phyloP scores from a whole-genome alignment of 2,329 filamentous ascomycete genomes.

The Cryphonectria radicalis region DNA sequence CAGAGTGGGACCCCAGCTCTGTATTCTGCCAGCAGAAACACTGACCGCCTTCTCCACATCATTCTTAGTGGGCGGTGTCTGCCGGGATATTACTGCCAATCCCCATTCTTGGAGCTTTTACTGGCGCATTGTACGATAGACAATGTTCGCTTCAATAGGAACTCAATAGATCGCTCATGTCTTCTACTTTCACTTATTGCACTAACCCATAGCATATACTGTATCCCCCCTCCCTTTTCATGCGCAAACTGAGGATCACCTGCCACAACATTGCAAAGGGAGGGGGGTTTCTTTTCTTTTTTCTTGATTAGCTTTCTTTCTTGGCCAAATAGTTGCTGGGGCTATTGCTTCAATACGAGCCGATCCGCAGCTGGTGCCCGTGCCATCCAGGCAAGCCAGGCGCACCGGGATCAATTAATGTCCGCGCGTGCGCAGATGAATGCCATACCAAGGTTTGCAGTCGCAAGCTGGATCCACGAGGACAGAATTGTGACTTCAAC shows the following conservation, averaged over 20 bases:
- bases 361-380: background rate
- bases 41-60: slow-evolving; percentile 23
- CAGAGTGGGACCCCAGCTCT: background rate
- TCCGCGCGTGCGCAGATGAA: slow-evolving; percentile 1
- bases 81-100: slow-evolving; percentile 11
- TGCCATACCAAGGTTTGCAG: background rate
- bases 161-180: background rate
- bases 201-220: too few species aligned
- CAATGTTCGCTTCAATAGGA: background rate
- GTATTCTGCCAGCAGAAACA: slow-evolving; percentile 29
- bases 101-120: background rate
- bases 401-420: background rate
- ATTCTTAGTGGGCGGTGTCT: slow-evolving; percentile 18
- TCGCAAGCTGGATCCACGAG: background rate
- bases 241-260: background rate
- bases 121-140: background rate
- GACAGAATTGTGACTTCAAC: background rate
- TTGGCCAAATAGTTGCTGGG: background rate
- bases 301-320: background rate
- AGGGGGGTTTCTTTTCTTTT: background rate
- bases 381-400: slow-evolving; percentile 3
- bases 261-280: background rate
- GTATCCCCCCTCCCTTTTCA: background rate
- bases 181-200: background rate
- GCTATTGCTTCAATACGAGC: slow-evolving; percentile 1